Evolutionary conservation across 805 yeast genomes (phyloP), one percentile per base, ranked within the genome.

Genomic region (Lipomyces mesembrius): DNA sequence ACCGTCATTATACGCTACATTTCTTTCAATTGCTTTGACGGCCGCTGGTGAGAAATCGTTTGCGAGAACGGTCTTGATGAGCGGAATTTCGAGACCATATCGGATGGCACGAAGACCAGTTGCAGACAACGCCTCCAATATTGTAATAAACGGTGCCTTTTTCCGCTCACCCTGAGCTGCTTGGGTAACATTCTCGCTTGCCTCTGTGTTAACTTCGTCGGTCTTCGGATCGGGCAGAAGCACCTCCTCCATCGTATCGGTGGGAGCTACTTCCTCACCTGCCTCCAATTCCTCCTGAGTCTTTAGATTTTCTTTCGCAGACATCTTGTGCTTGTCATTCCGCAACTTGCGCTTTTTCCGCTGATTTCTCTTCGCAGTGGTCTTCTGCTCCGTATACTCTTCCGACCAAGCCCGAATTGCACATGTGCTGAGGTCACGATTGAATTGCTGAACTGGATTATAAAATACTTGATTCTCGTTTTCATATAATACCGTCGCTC

Each of bases 391-490:
- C 22, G 82, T 78, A 69, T 86, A 88, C 46, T 89, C 73, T 63
- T 88, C 86, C 53, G 88, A 83, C 94, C 96, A 95, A 0, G 98
- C 96, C 65, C 87, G 84, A 68, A 95, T 93, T 8, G 91, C 92
- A 73, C 89, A 80, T 5, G 91, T 89, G 71, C 96, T 89, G 59
- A 95, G 79, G 76, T 95, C 99, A 74, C 99, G 84, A 78, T 95
- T 95, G 79, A 92, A 95, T 79, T 94, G 98, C 79, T 95, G 99
- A 64, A 95, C 90, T 9, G 97, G 98, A 76, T 95, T 95, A 79
- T 95, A 95, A 76, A 95, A 95, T 11, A 95, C 99, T 67, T 83
- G 83, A 72, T 90, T 92, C 59, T 87, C 87, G 73, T 90, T 88
- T 3, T 97, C 94, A 69, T 89, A 90, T 39, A 93, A 81, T 56